These are phyloP conservation scores for Phytophthora tubulina DNA, from an alignment of 352 stramenopile species.

Conservation along the genomic window DNA sequence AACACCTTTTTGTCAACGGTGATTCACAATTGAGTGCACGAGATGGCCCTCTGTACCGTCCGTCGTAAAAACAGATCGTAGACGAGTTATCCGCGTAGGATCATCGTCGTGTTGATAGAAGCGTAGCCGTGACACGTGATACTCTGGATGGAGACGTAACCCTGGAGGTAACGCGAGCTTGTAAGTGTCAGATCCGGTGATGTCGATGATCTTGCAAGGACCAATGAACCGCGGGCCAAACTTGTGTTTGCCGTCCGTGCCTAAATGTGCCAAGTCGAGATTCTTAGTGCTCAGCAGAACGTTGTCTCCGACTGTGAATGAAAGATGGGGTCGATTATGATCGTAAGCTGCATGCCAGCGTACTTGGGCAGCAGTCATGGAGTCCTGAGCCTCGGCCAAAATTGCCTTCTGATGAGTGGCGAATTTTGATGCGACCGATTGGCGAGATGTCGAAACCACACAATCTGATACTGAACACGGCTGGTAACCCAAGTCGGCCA, in stretches of 20 bases:
- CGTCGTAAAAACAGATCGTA: not conserved
- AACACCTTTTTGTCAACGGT: slow-evolving; percentile 5
- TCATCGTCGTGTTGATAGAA: slow-evolving; percentile 12
- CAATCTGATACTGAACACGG: slow-evolving; percentile 7
- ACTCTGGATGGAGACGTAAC: slow-evolving; percentile 13
- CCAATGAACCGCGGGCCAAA: slow-evolving; percentile 19
- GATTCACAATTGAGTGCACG: not conserved
- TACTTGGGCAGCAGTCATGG: slow-evolving; percentile 19
- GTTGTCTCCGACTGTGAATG: not conserved
- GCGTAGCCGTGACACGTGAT: slow-evolving; percentile 20
- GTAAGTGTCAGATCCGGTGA: slow-evolving; percentile 15
- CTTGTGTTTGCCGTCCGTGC: not conserved
- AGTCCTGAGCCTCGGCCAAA: slow-evolving; percentile 10
- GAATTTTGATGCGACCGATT: not conserved
- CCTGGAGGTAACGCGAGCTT: slow-evolving; percentile 17
- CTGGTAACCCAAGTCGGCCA: slow-evolving; percentile 31
- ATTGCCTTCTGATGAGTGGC: slow-evolving; percentile 11
- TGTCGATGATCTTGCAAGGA: slow-evolving; percentile 2
- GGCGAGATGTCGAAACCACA: not conserved
- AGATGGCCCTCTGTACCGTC: slow-evolving; percentile 25
- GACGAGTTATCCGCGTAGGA: not conserved
- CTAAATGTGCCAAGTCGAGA: not conserved
- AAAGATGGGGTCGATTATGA: not conserved
- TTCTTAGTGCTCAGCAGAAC: not conserved
- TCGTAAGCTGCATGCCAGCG: not conserved